Conservation (phyloP, 805 yeast species). For the Barnettozyma sp. region DNA sequence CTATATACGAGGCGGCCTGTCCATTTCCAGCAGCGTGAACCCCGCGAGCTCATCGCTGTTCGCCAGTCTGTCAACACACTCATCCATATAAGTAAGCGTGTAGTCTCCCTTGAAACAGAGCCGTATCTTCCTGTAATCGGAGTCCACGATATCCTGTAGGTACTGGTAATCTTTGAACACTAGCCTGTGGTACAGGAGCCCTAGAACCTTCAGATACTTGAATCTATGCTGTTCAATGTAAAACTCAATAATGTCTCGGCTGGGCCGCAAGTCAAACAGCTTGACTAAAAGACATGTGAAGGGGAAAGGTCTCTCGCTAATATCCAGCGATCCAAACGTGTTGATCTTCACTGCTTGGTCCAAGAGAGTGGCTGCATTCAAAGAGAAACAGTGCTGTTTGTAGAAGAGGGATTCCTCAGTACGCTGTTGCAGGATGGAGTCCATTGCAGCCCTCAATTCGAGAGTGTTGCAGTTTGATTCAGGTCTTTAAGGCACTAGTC, state of each 20-base stretch:
- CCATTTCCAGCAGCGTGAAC: slow-evolving; percentile 57
- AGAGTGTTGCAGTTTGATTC: no score
- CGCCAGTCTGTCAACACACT: slow-evolving; percentile 57
- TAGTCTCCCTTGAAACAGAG: slow-evolving; percentile 33
- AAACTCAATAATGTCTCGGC: slow-evolving; percentile 45
- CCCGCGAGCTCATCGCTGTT: slow-evolving; percentile 59
- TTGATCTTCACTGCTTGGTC: slow-evolving; percentile 40
- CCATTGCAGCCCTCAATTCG: no score
- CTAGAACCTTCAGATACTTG: slow-evolving; percentile 68
- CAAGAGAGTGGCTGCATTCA: slow-evolving; percentile 42
- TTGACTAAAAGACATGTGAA: slow-evolving; percentile 75
- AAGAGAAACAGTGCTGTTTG: slow-evolving; percentile 47
- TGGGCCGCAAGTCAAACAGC: slow-evolving; percentile 70
- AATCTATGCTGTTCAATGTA: slow-evolving; percentile 59
- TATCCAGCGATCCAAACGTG: slow-evolving; percentile 53
- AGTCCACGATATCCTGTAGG: slow-evolving; percentile 38
- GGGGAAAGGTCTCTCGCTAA: slow-evolving; percentile 54
- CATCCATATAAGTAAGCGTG: slow-evolving; percentile 58
- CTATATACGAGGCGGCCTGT: no score
- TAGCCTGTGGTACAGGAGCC: slow-evolving; percentile 55
- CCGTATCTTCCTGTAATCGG: slow-evolving; percentile 66
- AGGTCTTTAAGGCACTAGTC: no score
- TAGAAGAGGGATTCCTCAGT: slow-evolving; percentile 44
- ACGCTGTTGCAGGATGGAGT: slow-evolving; percentile 4
- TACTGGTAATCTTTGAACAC: slow-evolving; percentile 18